Conservation (phyloP, 176 grass and related monocot species). For the Bothriochloa decipiens region DNA sequence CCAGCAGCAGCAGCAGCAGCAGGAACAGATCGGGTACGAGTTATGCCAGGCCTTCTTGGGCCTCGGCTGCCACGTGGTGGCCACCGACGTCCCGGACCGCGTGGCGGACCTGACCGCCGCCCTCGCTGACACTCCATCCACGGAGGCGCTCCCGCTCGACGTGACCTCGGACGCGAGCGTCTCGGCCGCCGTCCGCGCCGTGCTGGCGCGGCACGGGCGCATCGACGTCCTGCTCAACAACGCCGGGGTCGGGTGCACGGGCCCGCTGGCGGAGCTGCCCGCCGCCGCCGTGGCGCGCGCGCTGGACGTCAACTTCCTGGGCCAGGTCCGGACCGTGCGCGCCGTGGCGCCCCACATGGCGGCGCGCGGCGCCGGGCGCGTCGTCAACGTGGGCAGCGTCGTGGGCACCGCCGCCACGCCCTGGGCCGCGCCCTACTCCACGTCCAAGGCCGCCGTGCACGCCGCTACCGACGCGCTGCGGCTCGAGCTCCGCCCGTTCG, state of each 20-base stretch:
- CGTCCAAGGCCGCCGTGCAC: constrained; percentile 69
- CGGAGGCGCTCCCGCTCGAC: constrained; percentile 43
- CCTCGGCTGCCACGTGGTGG: constrained; percentile 57
- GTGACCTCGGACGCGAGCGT: constrained; percentile 61
- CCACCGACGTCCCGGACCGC: constrained; percentile 53
- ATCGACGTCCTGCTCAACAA: constrained; percentile 69
- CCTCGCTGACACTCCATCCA: not conserved
- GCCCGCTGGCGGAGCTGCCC: constrained; percentile 59
- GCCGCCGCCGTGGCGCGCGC: constrained; percentile 29
- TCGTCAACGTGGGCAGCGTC: constrained; percentile 71
- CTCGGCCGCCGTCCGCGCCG: not conserved
- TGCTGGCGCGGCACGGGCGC: constrained; percentile 17
- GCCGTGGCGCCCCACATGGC: constrained; percentile 57
- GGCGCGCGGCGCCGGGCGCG: constrained; percentile 11
- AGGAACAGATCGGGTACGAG: constrained; percentile 56
- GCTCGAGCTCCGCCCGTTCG: constrained; percentile 55
- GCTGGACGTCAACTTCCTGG: constrained; percentile 61
- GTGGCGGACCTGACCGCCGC: constrained; percentile 34
- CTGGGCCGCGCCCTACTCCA: constrained; percentile 56
- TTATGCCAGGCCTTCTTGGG: constrained; percentile 53
- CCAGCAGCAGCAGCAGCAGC: not conserved
- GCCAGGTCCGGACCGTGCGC: constrained; percentile 48
- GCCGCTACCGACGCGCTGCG: constrained; percentile 62
- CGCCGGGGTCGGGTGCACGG: constrained; percentile 64
- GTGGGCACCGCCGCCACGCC: constrained; percentile 52